Evolutionary conservation across 2,329 filamentous ascomycete genomes (phyloP).

Genomic region (Fusarium pininemorale): DNA sequence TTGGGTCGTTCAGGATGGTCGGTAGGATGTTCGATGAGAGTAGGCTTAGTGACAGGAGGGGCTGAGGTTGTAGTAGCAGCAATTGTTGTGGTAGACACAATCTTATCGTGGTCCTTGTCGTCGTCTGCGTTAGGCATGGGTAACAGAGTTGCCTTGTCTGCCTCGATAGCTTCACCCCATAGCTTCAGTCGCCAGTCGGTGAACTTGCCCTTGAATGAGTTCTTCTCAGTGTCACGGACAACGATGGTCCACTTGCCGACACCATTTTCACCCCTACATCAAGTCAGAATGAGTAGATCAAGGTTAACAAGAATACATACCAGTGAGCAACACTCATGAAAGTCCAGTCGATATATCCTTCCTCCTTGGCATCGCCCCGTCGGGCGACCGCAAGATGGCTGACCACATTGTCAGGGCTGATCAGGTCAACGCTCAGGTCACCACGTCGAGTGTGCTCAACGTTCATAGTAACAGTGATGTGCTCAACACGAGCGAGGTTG

Average conservation of each 20-base stretch:
- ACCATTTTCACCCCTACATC: constrained; percentile 81
- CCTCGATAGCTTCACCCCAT: constrained; percentile 89
- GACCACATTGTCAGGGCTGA: constrained; percentile 82
- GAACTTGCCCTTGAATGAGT: constrained; percentile 80
- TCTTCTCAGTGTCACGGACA: constrained; percentile 83
- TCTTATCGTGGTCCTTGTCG: constrained; percentile 80
- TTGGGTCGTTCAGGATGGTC: constrained; percentile 72
- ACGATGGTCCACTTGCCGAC: constrained; percentile 91
- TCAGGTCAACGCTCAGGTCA: constrained; percentile 90
- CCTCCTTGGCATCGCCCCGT: constrained; percentile 69
- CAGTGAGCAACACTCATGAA: constrained; percentile 99
- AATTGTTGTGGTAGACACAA: constrained; percentile 62
- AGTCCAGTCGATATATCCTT: constrained; percentile 93
- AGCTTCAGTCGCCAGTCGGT: constrained; percentile 93
- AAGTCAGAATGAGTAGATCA: constrained; percentile 42
- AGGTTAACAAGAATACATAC: constrained; percentile 57
- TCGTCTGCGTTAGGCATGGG: constrained; percentile 86
- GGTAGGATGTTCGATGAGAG: constrained; percentile 59
- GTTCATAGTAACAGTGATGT: constrained; percentile 98
- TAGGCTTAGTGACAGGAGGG: constrained; percentile 55
- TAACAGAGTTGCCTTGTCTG: constrained; percentile 74
- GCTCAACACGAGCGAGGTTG: constrained; percentile 88
- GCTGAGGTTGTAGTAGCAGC: constrained; percentile 71
- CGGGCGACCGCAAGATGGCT: constrained; percentile 86
- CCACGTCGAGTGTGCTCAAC: constrained; percentile 86